Evolutionary conservation across 2,329 filamentous ascomycete genomes (phyloP), one percentile per base, ranked within the genome.

Genomic region (Hypocrella siamensis): DNA sequence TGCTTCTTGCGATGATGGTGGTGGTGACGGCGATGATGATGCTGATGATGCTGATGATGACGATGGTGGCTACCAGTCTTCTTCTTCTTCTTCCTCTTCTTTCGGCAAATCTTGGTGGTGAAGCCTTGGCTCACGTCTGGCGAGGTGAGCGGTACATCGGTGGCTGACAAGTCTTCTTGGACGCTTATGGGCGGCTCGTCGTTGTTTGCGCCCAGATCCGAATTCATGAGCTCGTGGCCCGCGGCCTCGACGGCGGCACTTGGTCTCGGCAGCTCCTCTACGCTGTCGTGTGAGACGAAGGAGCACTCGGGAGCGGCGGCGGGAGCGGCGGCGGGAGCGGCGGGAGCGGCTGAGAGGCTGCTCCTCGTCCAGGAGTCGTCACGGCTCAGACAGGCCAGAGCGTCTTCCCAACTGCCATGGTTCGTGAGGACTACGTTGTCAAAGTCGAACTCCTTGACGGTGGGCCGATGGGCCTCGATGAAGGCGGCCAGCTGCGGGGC

Each of bases 391-490:
- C 80, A 79, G 25, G 74, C 70, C n/a, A 93, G 66, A 0, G 82
- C 83, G 19, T 85, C 77, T 36, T 90, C 79, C 83, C 83, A 93
- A 35, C 64, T 77, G 18, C 79, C 83, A 21, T 61, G 61, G 37
- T 70, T 66, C 31, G 73, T 65, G 27, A 93, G 65, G 19, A 68
- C 62, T 14, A 86, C 75, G 39, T 81, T 75, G 47, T 85, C 75
- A 51, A 92, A 84, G 49, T 84, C 76, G 46, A 88, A 83, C 46
- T 88, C 79, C 40, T 69, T 65, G 28, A 92, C 70, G 1, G 73
- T 77, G 34, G 61, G 59, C 19, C 71, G 67, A 54, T 93, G 82
- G 10, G 61, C 58, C 31, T 62, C 56, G 36, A 90, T 75, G 38
- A 93, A 72, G 11, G 65, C 61, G 27, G 72, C 67, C 36, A 92